These are phyloP conservation scores for Arthrobotrys entomopaga DNA, from an alignment of 2,329 filamentous ascomycete genomes.

Conservation along the genomic window DNA sequence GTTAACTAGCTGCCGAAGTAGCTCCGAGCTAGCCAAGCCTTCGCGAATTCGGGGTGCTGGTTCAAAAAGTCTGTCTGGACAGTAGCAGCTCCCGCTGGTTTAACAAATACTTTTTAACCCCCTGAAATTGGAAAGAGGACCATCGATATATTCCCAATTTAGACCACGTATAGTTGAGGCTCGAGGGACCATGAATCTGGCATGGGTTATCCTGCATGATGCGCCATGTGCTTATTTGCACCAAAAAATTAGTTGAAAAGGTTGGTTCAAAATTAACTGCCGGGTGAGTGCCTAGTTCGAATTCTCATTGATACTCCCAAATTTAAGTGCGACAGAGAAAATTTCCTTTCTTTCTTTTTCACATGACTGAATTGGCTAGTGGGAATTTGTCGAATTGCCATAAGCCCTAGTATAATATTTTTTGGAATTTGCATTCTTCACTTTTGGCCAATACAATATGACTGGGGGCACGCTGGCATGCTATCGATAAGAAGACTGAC, in stretches of 20 bases:
- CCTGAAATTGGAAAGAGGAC: too few relatives aligned
- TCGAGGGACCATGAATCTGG: background rate
- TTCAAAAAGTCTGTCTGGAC: too few relatives aligned
- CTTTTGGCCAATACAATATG: too few relatives aligned
- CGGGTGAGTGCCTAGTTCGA: background rate
- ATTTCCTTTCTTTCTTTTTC: too few relatives aligned
- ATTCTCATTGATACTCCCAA: background rate
- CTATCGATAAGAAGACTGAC: constrained; percentile 6
- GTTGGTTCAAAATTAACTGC: constrained; percentile 2
- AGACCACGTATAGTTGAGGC: constrained; percentile 8
- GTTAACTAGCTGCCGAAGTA: too few relatives aligned
- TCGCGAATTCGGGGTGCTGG: too few relatives aligned
- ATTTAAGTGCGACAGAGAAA: too few relatives aligned
- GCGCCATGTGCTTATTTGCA: constrained; percentile 13
- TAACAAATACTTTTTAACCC: too few relatives aligned
- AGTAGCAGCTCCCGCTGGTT: too few relatives aligned
- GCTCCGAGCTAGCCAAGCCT: too few relatives aligned
- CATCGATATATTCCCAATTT: background rate
- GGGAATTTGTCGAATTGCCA: background rate
- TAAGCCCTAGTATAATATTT: too few relatives aligned
- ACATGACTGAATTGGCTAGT: background rate
- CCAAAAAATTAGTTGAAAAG: background rate
- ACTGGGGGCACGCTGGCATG: constrained; percentile 1
- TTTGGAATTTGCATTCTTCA: background rate
- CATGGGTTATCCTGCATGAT: constrained; percentile 26